Base-by-base conservation (phyloP, 23 red algal genomes). In the Gracilaria caudata region DNA sequence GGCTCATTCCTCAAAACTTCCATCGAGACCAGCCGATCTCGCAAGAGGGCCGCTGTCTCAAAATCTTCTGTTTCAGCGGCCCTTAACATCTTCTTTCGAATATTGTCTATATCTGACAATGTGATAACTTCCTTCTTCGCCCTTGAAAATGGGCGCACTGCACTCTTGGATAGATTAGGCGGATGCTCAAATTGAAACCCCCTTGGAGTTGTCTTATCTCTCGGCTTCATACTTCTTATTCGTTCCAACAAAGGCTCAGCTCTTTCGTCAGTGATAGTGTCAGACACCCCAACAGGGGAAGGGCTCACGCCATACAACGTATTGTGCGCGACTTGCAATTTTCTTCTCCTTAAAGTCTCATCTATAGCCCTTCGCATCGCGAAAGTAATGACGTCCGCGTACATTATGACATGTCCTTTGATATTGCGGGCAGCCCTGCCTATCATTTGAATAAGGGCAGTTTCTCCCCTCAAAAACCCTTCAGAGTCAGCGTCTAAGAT, bases 401-500 rank as follows among this genome's bases (percentile, higher is more conserved):
- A 97, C 74, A 97, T 85, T 55, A 93, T 65, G 43, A 92, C 94
- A 53, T 79, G 65, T 3, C 94, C 94, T 45, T 82, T 38, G 46
- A 93, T 68, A 59, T 97, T 88, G 24, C 94, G 94, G 1, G 94
- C 94, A 11, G 94, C 94, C 24, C 94, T 82, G 24, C 94, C 94
- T 25, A 97, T 94, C 35, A 80, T 97, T 53, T 97, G 94, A 84
- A 97, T 90, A 2, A 97, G 90, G 8, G 90, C 75, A 16, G 89
- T 93, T 75, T 93, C 86, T 34, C 90, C 88, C 19, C 94, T 85
- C 47, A 97, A 79, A 64, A 97, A 97, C 12, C 94, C 94, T 55
- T 97, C 86, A 72, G 86, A 93, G 40, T 97, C 94, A 29, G 94
- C 94, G 57, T 97, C 94, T 37, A 97, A 78, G 37, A 97, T 97